Evolutionary conservation across 1,284 basidiomycete genomes (phyloP).

Genomic region (Volvariella volvacea): DNA sequence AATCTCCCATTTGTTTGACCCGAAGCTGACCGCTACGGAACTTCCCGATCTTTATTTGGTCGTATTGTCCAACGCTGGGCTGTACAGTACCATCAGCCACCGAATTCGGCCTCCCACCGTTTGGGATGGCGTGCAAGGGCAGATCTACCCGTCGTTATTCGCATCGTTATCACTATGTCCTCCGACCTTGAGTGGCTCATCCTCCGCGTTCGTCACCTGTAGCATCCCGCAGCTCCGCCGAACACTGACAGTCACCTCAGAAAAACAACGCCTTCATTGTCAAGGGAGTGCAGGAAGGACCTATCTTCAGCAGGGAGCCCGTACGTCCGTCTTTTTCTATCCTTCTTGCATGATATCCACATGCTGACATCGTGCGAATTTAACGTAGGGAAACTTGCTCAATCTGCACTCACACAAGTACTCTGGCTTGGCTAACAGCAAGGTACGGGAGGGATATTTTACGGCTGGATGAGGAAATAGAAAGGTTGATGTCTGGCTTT

Average conservation of each 20-base stretch:
- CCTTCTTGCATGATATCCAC: not conserved
- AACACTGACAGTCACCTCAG: slow-evolving; percentile 27
- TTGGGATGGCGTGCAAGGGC: not conserved
- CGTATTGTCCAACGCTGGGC: not conserved
- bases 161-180: slow-evolving; percentile 51
- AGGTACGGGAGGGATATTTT: slow-evolving; percentile 52
- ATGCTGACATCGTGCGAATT: not conserved
- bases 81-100: slow-evolving; percentile 1
- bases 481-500: not conserved
- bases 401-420: slow-evolving; percentile 87
- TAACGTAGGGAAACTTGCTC: slow-evolving; percentile 70
- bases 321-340: slow-evolving; percentile 38
- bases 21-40: too few species aligned
- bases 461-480: slow-evolving; percentile 3
- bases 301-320: slow-evolving; percentile 78
- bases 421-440: slow-evolving; percentile 81
- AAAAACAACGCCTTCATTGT: slow-evolving; percentile 82
- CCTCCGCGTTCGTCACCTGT: slow-evolving; percentile 58
- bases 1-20: too few species aligned
- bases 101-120: not conserved
- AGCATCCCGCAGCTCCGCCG: not conserved
- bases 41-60: too few species aligned
- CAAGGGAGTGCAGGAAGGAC: slow-evolving; percentile 66
- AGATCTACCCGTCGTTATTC: slow-evolving; percentile 12
- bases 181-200: slow-evolving; percentile 88